phyloP scores from a whole-genome alignment of 306 rosid species.

The Lathyrus aphaca region DNA sequence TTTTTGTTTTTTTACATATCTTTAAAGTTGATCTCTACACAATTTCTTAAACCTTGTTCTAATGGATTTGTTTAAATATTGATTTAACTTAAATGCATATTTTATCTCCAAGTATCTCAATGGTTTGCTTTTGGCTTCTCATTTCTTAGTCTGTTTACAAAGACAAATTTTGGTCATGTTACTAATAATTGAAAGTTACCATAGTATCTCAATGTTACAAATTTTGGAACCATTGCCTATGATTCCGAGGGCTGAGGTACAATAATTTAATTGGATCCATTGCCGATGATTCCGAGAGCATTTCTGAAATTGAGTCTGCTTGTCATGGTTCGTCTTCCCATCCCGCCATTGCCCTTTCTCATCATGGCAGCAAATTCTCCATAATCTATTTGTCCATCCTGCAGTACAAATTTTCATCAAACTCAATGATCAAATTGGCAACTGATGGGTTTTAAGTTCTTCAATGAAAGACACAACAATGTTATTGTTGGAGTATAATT shows the following conservation, averaged over 20 bases:
- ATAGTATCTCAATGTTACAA: too few relatives aligned
- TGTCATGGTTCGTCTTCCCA: conserved; percentile 61
- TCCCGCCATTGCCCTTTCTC: conserved; percentile 65
- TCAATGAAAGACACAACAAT: conserved; percentile 3
- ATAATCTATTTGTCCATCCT: conserved; percentile 71
- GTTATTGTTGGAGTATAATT: conserved; percentile 13
- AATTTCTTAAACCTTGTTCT: background rate
- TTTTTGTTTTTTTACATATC: too few relatives aligned
- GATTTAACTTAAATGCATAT: too few relatives aligned
- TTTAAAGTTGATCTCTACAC: background rate
- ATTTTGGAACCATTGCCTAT: too few relatives aligned
- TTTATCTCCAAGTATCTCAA: too few relatives aligned
- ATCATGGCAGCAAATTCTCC: conserved; percentile 64
- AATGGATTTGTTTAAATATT: conserved; percentile 4
- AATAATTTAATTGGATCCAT: conserved; percentile 36
- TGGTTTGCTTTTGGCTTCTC: background rate
- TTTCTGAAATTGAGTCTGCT: conserved; percentile 51
- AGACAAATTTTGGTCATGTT: conserved; percentile 27
- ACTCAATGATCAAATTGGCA: conserved; percentile 29
- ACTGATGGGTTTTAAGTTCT: background rate
- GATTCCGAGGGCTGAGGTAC: too few relatives aligned
- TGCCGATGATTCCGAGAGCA: conserved; percentile 44
- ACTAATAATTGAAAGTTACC: conserved; percentile 7
- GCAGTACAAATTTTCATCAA: conserved; percentile 38
- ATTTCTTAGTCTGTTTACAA: background rate